Conservation (phyloP, 1,284 basidiomycete species). For the Ustilago xerochloae region DNA sequence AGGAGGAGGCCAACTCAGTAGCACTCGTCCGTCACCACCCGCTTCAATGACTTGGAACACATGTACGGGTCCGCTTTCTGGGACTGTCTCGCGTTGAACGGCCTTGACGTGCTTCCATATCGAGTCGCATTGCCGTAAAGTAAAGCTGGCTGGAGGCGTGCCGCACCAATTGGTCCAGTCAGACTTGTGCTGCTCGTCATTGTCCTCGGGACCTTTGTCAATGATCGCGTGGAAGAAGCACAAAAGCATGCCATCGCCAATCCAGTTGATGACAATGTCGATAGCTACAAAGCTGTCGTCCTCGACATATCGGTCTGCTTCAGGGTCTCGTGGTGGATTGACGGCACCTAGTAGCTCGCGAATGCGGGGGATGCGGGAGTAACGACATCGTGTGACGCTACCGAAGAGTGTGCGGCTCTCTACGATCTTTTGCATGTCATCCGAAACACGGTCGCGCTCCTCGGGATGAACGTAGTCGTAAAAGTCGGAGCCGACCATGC, state of each 20-base stretch:
- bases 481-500: slow-evolving; percentile 80
- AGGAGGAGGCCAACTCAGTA: slow-evolving; percentile 86
- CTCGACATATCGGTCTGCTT: slow-evolving; percentile 77
- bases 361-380: slow-evolving; percentile 70
- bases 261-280: slow-evolving; percentile 94
- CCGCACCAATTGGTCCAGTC: slow-evolving; percentile 96
- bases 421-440: slow-evolving; percentile 81
- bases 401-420: slow-evolving; percentile 85
- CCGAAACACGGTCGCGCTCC: slow-evolving; percentile 72
- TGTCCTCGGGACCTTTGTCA: slow-evolving; percentile 77
- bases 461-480: slow-evolving; percentile 90
- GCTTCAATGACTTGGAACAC: slow-evolving; percentile 83
- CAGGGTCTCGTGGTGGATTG: slow-evolving; percentile 69
- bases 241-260: slow-evolving; percentile 86
- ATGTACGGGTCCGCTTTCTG: slow-evolving; percentile 68
- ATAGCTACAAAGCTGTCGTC: slow-evolving; percentile 86
- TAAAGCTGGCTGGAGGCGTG: slow-evolving; percentile 71
- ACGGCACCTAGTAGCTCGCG: slow-evolving; percentile 70
- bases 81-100: slow-evolving; percentile 4
- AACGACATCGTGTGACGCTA: slow-evolving; percentile 82
- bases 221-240: slow-evolving; percentile 93
- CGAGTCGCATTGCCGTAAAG: slow-evolving; percentile 62
- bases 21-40: slow-evolving; percentile 73
- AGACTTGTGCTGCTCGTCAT: slow-evolving; percentile 80
- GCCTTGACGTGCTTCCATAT: slow-evolving; percentile 44